Percentiles rank a stretch among this genome's conserved stretches.
These are phyloP conservation scores for Boletus barrowsii DNA, from an alignment of 768 basidiomycete genomes.

Conservation along the genomic window DNA sequence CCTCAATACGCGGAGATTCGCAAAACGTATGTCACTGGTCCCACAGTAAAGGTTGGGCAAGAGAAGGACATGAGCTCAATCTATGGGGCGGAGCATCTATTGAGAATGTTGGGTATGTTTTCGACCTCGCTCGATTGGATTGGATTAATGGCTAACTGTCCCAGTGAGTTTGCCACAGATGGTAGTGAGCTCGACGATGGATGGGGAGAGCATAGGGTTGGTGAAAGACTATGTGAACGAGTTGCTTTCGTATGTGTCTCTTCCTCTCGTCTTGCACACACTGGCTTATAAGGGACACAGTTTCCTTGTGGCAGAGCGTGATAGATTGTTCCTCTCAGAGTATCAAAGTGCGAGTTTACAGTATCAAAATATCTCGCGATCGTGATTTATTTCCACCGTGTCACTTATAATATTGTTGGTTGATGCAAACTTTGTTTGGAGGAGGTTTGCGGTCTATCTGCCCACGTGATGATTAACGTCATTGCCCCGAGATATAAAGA, in stretches of 20 bases:
- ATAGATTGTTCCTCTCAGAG: conserved; percentile 68
- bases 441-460: background rate
- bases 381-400: conserved; percentile 38
- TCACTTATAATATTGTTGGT: background rate
- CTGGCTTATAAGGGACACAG: conserved; percentile 36
- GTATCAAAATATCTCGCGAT: conserved; percentile 82
- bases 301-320: conserved; percentile 75
- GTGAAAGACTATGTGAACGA: conserved; percentile 90
- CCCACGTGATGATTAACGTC: conserved; percentile 5
- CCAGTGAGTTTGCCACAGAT: conserved; percentile 89
- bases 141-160: conserved; percentile 5
- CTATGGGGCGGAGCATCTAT: conserved; percentile 92
- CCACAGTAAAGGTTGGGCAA: conserved; percentile 58
- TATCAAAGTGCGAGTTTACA: conserved; percentile 74
- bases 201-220: conserved; percentile 77
- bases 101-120: conserved; percentile 83
- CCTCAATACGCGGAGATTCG: conserved; percentile 84
- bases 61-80: conserved; percentile 87
- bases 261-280: background rate
- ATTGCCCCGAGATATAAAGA: background rate
- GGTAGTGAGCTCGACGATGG: conserved; percentile 87
- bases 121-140: background rate
- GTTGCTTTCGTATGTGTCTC: conserved; percentile 64
- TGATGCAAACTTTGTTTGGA: background rate
- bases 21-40: conserved; percentile 70